Evolutionary conservation across 495 filamentous ascomycete genomes (phyloP).

Genomic region (Letharia lupina): DNA sequence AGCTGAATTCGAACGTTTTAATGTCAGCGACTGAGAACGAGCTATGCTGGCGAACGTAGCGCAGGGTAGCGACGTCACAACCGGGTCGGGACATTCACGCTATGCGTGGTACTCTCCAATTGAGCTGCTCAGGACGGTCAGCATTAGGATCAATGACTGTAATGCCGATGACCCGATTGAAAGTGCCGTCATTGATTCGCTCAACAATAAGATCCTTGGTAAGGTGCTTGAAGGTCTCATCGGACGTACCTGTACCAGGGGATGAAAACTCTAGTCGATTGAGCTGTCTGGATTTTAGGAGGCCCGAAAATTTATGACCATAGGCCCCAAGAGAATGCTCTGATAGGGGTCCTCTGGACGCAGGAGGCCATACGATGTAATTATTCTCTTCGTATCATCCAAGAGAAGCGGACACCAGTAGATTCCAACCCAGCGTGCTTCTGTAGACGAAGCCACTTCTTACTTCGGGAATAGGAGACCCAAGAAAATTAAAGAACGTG

Average conservation of each 20-base stretch:
- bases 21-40: slow-evolving; percentile 40
- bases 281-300: slow-evolving; percentile 2
- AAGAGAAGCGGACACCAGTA: background rate
- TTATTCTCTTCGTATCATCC: background rate
- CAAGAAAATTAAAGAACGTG: background rate
- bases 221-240: background rate
- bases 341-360: background rate
- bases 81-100: slow-evolving; percentile 21
- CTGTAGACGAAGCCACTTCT: background rate
- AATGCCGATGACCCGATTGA: slow-evolving; percentile 8
- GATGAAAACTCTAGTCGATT: background rate
- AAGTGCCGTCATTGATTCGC: slow-evolving; percentile 11
- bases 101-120: background rate
- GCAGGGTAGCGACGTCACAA: slow-evolving; percentile 45
- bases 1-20: slow-evolving; percentile 36
- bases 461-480: background rate
- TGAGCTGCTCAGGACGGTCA: background rate
- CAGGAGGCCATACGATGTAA: background rate
- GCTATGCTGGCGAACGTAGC: slow-evolving; percentile 36
- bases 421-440: background rate
- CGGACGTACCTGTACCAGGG: background rate
- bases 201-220: slow-evolving; percentile 6
- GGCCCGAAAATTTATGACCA: background rate
- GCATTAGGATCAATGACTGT: background rate
- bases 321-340: background rate